Base-by-base conservation (phyloP, 768 basidiomycete genomes). In the Russula sp. region DNA sequence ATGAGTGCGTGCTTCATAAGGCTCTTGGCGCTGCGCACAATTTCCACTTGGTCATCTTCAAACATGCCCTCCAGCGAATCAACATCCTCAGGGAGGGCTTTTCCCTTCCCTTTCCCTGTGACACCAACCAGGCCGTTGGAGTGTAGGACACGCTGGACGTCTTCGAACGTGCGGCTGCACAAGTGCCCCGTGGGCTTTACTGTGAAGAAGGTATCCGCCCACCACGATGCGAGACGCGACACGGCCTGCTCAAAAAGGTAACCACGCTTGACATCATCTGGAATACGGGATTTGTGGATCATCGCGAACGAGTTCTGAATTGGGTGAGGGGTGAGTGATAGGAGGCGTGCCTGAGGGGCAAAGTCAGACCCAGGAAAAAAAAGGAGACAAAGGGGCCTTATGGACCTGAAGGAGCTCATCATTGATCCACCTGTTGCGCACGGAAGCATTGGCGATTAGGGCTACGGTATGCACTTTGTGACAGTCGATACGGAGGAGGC, bases 1-100 rank as follows among this genome's bases (percentile, higher is more conserved):
- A 88, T 85, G 20, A 98, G 75, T 0, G 86, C 88, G 70, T 95
- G 93, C 70, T 97, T 98, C 90, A 95, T 94, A 42, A 98, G 78
- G 65, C 91, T 93, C 70, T 95, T 94, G 14, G 80, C 77, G 54
- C 85, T 86, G 49, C 86, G 79, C 34, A 97, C 82, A 3, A 77
- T 69, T 72, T 96, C 95, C 38, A 73, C 70, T 32, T 82, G 74
- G 43, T 69, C 77, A 61, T 82, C 74, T 13, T 83, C 73, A 34
- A 74, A 72, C 64, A 83, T 77, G 34, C 76, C 66, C 54, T 79
- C 75, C 34, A 77, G 67, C 5, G 66, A 22, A 22, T 74, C 63
- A 39, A 45, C 25, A n/a, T 39, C 58, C 9, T 54, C 32, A 0
- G 48, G 48, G 6, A 43, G 7, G 6, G 52, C 57, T 36, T 55